phyloP scores from a whole-genome alignment of 2,329 filamentous ascomycete species.

The Byssothecium circinans region DNA sequence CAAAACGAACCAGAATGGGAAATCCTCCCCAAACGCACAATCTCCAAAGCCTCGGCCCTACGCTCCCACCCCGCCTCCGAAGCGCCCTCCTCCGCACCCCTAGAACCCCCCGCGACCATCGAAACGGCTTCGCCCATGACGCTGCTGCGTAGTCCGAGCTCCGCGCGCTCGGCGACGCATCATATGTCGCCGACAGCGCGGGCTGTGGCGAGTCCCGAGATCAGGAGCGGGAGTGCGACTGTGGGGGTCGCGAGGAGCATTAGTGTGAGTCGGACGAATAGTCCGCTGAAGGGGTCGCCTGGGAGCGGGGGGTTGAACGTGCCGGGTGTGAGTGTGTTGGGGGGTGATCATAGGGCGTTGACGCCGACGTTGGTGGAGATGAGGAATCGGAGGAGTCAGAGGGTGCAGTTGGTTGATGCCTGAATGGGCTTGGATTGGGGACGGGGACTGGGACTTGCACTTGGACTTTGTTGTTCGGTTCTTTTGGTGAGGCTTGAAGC shows the following conservation, averaged over 20 bases:
- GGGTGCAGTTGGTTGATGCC: constrained; percentile 40
- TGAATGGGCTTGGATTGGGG: constrained; percentile 18
- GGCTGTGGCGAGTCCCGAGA: constrained; percentile 3
- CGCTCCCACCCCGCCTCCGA: constrained; percentile 25
- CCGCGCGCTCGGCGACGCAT: neutral
- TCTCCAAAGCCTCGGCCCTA: constrained; percentile 32
- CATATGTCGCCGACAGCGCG: constrained; percentile 11
- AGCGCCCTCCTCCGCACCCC: constrained; percentile 26
- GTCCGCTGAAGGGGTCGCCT: constrained; percentile 17
- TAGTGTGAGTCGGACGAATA: constrained; percentile 33
- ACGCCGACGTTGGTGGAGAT: constrained; percentile 43
- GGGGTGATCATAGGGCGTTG: constrained; percentile 28
- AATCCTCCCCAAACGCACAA: constrained; percentile 18
- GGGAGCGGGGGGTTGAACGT: constrained; percentile 11
- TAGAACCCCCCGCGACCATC: constrained; percentile 22
- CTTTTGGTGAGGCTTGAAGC: too few relatives aligned
- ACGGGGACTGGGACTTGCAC: too few relatives aligned
- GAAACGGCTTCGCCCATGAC: neutral
- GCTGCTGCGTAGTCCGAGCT: neutral
- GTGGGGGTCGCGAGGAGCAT: constrained; percentile 39
- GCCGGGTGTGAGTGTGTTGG: neutral
- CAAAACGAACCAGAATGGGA: constrained; percentile 13
- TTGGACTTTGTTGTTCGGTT: too few relatives aligned
- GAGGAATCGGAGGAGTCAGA: constrained; percentile 39
- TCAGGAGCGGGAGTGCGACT: constrained; percentile 18